Percentiles rank a stretch among this genome's conserved stretches.
Conservation (phyloP, 139 green algal species). For the Auxenochlorella pyrenoidosa region DNA sequence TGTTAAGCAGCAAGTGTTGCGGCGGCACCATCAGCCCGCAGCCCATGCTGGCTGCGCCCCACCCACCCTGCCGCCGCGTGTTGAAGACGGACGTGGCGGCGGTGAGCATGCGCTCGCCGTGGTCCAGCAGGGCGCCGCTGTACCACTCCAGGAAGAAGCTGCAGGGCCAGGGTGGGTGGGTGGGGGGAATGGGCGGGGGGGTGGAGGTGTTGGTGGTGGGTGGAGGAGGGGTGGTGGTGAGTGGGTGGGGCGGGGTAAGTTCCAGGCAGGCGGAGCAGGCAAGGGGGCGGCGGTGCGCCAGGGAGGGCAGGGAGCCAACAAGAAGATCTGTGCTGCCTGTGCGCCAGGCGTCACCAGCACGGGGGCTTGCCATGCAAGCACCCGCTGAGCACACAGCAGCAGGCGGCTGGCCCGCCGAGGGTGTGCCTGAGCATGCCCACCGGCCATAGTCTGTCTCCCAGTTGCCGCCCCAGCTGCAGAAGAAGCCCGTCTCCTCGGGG, state of each 20-base stretch:
- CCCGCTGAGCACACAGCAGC: too few relatives aligned
- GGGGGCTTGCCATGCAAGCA: too few relatives aligned
- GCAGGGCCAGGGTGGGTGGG: neutral
- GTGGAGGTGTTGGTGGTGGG: neutral
- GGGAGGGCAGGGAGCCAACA: too few relatives aligned
- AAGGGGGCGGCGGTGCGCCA: too few relatives aligned
- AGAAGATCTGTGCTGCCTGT: too few relatives aligned
- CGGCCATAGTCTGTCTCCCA: conserved; percentile 80
- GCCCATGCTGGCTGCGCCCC: too few relatives aligned
- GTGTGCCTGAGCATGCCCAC: conserved; percentile 30
- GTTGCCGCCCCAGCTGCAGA: conserved; percentile 62
- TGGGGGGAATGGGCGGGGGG: neutral
- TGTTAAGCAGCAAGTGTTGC: too few relatives aligned
- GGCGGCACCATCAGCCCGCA: too few relatives aligned
- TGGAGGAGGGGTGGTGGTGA: neutral
- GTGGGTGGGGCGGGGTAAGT: neutral
- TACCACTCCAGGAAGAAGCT: conserved; percentile 61
- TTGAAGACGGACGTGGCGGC: conserved; percentile 58
- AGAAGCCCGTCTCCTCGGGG: conserved; percentile 70
- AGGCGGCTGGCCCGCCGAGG: too few relatives aligned
- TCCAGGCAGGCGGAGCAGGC: too few relatives aligned
- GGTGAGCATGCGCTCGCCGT: conserved; percentile 64
- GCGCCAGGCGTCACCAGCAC: too few relatives aligned
- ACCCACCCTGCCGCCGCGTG: conserved; percentile 4
- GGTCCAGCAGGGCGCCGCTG: conserved; percentile 54